Conservation (phyloP, 2,329 filamentous ascomycete species). For the Macrophomina tecta region DNA sequence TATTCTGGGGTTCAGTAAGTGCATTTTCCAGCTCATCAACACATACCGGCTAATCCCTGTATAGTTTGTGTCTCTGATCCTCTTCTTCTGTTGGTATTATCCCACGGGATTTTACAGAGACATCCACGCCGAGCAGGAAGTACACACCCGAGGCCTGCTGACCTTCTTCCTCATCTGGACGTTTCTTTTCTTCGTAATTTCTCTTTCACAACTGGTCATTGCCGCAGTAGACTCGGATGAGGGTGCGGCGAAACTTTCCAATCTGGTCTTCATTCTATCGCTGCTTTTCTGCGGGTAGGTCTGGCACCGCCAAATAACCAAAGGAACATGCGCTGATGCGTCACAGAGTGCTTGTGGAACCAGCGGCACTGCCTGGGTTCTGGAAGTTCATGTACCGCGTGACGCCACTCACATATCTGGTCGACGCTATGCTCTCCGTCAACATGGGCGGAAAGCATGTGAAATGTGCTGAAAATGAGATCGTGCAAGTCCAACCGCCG, state of each 20-base stretch:
- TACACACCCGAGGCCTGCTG: neutral
- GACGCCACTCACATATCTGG: constrained; percentile 78
- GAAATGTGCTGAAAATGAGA: neutral
- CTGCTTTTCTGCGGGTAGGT: neutral
- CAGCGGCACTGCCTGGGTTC: constrained; percentile 67
- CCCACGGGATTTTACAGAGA: constrained; percentile 39
- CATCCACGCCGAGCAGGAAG: neutral
- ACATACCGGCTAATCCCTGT: no score
- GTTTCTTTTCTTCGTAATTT: neutral
- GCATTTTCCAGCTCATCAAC: no score
- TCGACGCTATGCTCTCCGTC: constrained; percentile 70
- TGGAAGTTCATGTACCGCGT: constrained; percentile 81
- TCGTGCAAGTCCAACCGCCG: neutral
- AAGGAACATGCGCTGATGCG: neutral
- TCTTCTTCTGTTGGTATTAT: constrained; percentile 73
- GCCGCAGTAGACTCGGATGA: neutral
- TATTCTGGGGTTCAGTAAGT: constrained; percentile 69
- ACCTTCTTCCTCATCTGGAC: neutral
- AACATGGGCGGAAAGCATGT: constrained; percentile 64
- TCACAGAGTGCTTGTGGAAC: constrained; percentile 66
- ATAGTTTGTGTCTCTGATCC: constrained; percentile 57
- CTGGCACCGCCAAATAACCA: no score
- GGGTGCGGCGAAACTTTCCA: neutral
- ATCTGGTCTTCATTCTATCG: neutral
- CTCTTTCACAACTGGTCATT: neutral